These are phyloP conservation scores for Candida ponderosae DNA, from an alignment of 805 yeast genomes.

Conservation along the genomic window DNA sequence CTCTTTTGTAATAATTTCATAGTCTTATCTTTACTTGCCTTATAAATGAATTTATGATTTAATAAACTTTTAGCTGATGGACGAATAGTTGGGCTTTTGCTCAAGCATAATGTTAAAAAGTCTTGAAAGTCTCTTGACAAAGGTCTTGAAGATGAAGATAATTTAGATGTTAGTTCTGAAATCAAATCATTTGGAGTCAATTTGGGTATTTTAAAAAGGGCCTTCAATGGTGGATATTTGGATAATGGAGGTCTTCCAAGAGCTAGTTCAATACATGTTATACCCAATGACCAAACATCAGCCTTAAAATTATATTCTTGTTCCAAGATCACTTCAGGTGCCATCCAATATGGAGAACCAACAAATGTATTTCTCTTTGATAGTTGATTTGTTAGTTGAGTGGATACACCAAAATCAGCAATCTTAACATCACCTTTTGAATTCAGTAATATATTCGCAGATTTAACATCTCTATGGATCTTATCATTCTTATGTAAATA, in stretches of 20 bases:
- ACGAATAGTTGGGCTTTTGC: constrained; percentile 59
- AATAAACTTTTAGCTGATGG: constrained; percentile 57
- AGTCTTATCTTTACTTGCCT: constrained; percentile 28
- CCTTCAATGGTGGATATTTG: constrained; percentile 44
- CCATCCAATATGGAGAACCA: constrained; percentile 98
- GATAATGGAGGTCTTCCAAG: constrained; percentile 98
- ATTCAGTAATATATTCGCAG: constrained; percentile 79
- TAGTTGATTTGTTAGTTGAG: constrained; percentile 61
- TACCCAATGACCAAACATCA: constrained; percentile 96
- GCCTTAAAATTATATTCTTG: constrained; percentile 83
- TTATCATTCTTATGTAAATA: constrained; percentile 72
- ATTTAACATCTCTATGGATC: constrained; percentile 90
- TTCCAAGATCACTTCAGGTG: constrained; percentile 93
- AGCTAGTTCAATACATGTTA: constrained; percentile 87
- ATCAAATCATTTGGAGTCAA: constrained; percentile 48
- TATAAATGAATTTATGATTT: constrained; percentile 44
- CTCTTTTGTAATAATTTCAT: constrained; percentile 34
- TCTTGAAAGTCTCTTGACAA: constrained; percentile 59
- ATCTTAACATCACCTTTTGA: constrained; percentile 70
- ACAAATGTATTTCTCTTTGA: constrained; percentile 59
- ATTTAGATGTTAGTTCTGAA: constrained; percentile 2
- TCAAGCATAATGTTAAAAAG: constrained; percentile 64
- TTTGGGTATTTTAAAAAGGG: constrained; percentile 30
- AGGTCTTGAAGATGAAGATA: constrained; percentile 47
- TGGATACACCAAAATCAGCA: constrained; percentile 96